These are phyloP conservation scores for Phytopythium helicoides DNA, from an alignment of 352 stramenopile species.

Conservation along the genomic window DNA sequence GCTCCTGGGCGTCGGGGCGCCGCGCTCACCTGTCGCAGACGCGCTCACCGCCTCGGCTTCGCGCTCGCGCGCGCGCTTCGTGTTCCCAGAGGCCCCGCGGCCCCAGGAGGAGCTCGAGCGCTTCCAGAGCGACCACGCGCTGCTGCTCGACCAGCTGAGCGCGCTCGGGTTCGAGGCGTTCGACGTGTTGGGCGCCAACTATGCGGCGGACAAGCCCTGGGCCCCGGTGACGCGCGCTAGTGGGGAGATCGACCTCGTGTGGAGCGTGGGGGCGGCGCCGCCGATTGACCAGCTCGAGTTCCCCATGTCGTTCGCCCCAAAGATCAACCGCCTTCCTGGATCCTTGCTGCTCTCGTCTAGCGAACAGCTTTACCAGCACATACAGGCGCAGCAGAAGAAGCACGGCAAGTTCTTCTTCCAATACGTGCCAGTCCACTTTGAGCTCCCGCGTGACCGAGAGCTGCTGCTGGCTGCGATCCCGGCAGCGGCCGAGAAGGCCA, in stretches of 20 bases:
- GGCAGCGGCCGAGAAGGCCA: conserved; percentile 38
- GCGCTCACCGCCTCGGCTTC: background rate
- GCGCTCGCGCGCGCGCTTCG: conserved; percentile 41
- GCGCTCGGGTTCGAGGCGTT: conserved; percentile 55
- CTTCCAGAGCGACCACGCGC: conserved; percentile 37
- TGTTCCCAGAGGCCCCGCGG: conserved; percentile 41
- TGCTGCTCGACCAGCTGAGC: conserved; percentile 50
- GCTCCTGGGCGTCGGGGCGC: conserved; percentile 7
- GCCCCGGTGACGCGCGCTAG: conserved; percentile 36
- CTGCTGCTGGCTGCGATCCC: conserved; percentile 44
- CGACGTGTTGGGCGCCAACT: conserved; percentile 16
- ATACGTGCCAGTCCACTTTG: conserved; percentile 54
- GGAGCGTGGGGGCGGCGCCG: conserved; percentile 29
- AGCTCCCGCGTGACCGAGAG: conserved; percentile 59
- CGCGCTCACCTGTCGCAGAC: background rate
- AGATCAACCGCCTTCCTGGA: conserved; percentile 75
- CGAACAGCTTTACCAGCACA: conserved; percentile 45
- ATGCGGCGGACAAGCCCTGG: conserved; percentile 29
- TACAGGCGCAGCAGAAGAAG: conserved; percentile 37
- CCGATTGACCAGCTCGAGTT: conserved; percentile 42
- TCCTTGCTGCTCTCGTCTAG: conserved; percentile 34
- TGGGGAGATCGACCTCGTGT: conserved; percentile 66
- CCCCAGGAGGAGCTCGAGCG: conserved; percentile 37
- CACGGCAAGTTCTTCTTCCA: conserved; percentile 70
- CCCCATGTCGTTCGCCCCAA: conserved; percentile 34